phyloP scores from a whole-genome alignment of 2,329 filamentous ascomycete genomes.

The Chrysoporthe austroafricana region DNA sequence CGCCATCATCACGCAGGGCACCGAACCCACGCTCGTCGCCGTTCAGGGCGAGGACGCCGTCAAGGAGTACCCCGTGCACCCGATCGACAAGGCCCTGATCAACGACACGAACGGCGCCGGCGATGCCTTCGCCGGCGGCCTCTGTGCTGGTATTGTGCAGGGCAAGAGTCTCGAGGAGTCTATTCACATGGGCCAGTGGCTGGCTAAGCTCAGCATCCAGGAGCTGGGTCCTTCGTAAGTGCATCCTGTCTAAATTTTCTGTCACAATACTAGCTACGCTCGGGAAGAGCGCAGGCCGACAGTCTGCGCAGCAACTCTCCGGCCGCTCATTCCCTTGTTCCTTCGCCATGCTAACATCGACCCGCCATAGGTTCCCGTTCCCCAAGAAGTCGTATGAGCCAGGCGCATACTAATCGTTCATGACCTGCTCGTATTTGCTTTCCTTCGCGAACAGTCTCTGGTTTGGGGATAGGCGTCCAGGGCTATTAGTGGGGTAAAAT shows the following conservation, averaged over 20 bases:
- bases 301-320: constrained; percentile 22
- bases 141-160: constrained; percentile 86
- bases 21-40: constrained; percentile 85
- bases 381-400: constrained; percentile 77
- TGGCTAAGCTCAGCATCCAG: constrained; percentile 90
- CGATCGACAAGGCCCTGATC: constrained; percentile 77
- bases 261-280: constrained; percentile 17
- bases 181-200: constrained; percentile 95
- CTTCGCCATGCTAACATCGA: constrained; percentile 15
- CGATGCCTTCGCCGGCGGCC: constrained; percentile 94
- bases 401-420: constrained; percentile 35
- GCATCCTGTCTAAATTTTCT: constrained; percentile 18
- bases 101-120: constrained; percentile 96
- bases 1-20: constrained; percentile 94
- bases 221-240: constrained; percentile 95
- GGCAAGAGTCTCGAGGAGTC: constrained; percentile 77
- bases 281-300: constrained; percentile 24
- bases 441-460: constrained; percentile 9
- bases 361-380: constrained; percentile 69
- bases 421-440: constrained; percentile 26
- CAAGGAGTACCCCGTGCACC: constrained; percentile 79
- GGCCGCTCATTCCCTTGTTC: background rate
- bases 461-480: constrained; percentile 26
- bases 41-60: constrained; percentile 71
- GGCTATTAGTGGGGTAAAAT: constrained; percentile 25